Conservation (phyloP, 495 filamentous ascomycete species). For the Gamarada debralockiae region DNA sequence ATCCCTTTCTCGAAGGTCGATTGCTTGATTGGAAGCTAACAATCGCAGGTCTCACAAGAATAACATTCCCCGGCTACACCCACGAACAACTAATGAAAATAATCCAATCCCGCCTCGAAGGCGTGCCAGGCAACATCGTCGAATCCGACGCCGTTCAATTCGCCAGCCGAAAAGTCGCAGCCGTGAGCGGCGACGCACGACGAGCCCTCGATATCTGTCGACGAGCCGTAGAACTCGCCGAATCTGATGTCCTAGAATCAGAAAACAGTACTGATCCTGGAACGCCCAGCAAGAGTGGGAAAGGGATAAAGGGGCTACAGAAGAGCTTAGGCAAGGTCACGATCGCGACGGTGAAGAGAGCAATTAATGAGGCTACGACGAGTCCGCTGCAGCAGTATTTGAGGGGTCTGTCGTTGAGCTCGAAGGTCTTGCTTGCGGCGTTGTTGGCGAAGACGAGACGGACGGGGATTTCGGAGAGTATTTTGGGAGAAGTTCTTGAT, state of each 20-base stretch:
- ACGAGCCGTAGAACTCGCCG: constrained; percentile 92
- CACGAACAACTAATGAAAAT: constrained; percentile 98
- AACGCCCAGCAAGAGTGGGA: constrained; percentile 30
- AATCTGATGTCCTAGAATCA: constrained; percentile 51
- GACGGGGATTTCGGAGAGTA: constrained; percentile 81
- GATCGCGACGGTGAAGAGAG: constrained; percentile 87
- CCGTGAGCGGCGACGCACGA: constrained; percentile 90
- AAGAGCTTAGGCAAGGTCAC: constrained; percentile 60
- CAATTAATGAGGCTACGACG: constrained; percentile 91
- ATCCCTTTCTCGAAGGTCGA: constrained; percentile 1
- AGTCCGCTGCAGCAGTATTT: constrained; percentile 88
- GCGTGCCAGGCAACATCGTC: constrained; percentile 85
- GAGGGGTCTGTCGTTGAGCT: constrained; percentile 70
- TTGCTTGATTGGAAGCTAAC: background rate
- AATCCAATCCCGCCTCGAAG: constrained; percentile 81
- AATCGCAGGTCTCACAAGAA: constrained; percentile 63
- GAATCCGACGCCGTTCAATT: constrained; percentile 95
- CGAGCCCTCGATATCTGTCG: constrained; percentile 94
- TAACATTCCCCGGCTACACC: constrained; percentile 96
- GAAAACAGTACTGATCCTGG: constrained; percentile 11
- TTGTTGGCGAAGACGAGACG: constrained; percentile 73
- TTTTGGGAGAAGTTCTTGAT: constrained; percentile 86
- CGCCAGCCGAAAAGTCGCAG: constrained; percentile 92
- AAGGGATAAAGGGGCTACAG: constrained; percentile 5
- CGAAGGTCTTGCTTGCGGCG: constrained; percentile 82